A percentile compares a stretch with the other conserved stretches of the same genome.
Evolutionary conservation across 306 rosid species (phyloP).

Genomic region (Quercus alba): DNA sequence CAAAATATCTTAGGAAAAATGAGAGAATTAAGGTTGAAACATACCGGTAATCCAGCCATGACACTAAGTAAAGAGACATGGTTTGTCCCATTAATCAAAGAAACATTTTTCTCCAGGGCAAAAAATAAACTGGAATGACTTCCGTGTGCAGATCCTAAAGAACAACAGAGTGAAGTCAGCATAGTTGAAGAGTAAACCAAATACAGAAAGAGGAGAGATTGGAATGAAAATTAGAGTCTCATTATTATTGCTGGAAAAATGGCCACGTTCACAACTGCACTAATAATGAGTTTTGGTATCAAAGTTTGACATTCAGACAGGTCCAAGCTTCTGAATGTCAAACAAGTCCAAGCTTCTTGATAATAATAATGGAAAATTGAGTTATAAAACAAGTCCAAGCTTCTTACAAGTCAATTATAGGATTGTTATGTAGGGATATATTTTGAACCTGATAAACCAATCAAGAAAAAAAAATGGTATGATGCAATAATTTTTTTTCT

Average conservation of each 20-base stretch:
- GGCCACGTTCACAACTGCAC: too few relatives aligned
- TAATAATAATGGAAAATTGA: too few relatives aligned
- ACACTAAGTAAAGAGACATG: slow-evolving; percentile 45
- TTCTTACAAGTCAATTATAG: too few relatives aligned
- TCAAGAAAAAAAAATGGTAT: too few relatives aligned
- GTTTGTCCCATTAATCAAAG: slow-evolving; percentile 36
- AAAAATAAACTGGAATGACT: slow-evolving; percentile 8
- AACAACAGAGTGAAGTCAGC: neutral
- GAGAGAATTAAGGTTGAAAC: neutral
- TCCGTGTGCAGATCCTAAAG: slow-evolving; percentile 49
- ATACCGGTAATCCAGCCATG: slow-evolving; percentile 50
- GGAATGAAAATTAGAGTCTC: neutral
- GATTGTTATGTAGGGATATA: too few relatives aligned
- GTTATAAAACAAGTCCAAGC: too few relatives aligned
- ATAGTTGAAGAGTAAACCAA: neutral
- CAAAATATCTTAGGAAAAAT: neutral
- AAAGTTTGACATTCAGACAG: too few relatives aligned
- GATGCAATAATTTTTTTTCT: too few relatives aligned
- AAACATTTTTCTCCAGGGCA: slow-evolving; percentile 16
- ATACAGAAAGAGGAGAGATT: neutral
- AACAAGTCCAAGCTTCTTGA: too few relatives aligned
- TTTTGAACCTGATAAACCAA: too few relatives aligned
- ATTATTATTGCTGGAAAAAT: neutral
- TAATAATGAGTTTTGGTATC: too few relatives aligned
- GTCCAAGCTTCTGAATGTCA: too few relatives aligned